These are phyloP conservation scores for Choiromyces venosus DNA, from an alignment of 495 filamentous ascomycete species.

Conservation along the genomic window DNA sequence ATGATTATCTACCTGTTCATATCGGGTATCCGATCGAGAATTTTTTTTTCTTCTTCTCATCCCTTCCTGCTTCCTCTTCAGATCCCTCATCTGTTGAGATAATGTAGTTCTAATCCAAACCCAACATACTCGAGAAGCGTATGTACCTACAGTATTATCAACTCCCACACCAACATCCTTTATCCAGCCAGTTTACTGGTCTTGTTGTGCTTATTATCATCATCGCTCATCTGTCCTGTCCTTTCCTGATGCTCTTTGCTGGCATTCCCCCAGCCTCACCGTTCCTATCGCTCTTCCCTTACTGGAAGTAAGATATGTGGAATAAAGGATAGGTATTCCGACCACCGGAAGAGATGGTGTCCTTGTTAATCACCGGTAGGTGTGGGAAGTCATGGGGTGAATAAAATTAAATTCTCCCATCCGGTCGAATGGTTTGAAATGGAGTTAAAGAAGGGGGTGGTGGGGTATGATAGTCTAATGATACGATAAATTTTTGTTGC, in stretches of 20 bases:
- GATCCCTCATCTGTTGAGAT: neutral
- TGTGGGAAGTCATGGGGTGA: neutral
- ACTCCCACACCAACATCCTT: constrained; percentile 1
- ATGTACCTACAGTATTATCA: neutral
- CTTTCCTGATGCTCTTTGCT: neutral
- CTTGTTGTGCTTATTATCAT: neutral
- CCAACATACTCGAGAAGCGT: neutral
- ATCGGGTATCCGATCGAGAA: constrained; percentile 4
- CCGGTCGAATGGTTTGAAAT: neutral
- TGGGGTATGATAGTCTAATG: neutral
- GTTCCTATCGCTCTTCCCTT: neutral
- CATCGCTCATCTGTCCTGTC: neutral
- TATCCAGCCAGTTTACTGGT: constrained; percentile 2
- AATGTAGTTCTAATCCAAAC: constrained; percentile 2
- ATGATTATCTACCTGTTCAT: neutral
- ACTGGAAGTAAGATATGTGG: neutral
- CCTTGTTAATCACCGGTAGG: neutral
- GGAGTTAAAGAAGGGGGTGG: neutral
- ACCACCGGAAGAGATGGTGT: neutral
- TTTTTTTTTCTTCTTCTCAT: neutral
- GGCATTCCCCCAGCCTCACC: neutral
- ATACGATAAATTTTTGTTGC: neutral
- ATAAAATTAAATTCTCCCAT: neutral
- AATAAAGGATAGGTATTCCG: neutral
- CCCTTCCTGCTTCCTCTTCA: neutral